A percentile compares a stretch with the other conserved stretches of the same genome.
These are phyloP conservation scores for Rhodomyrtus tomentosa DNA, from an alignment of 345 rosid species.

Conservation along the genomic window DNA sequence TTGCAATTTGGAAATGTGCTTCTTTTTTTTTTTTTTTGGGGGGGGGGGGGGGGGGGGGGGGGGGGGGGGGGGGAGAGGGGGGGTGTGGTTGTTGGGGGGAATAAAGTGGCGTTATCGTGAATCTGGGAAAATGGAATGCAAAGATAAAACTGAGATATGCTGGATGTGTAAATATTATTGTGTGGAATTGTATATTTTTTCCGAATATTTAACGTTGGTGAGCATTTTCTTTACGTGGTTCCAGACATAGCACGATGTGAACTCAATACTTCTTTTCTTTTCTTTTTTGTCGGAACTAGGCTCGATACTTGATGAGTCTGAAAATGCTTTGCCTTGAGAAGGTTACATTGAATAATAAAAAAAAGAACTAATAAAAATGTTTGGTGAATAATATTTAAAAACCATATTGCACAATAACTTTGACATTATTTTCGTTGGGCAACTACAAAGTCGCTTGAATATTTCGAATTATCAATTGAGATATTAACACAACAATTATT, in stretches of 20 bases:
- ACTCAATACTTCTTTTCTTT: too few species aligned
- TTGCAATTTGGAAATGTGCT: too few species aligned
- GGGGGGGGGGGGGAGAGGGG: too few species aligned
- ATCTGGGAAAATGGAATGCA: neutral
- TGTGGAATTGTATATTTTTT: neutral
- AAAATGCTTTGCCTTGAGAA: neutral
- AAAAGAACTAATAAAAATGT: neutral
- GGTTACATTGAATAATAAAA: neutral
- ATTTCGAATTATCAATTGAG: neutral
- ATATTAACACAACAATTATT: neutral
- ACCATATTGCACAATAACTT: neutral
- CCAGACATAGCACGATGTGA: neutral
- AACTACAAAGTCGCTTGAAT: neutral
- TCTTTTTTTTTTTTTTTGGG: too few species aligned
- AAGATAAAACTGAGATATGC: neutral
- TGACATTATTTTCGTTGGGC: rapidly evolving
- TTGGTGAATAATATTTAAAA: neutral
- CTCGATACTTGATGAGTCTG: neutral
- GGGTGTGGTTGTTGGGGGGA: too few species aligned
- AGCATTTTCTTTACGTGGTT: neutral
- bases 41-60: too few species aligned
- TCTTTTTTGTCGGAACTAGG: neutral
- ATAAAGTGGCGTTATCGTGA: neutral
- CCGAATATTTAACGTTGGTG: neutral
- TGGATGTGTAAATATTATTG: neutral